Base-by-base conservation (phyloP, 306 rosid genomes). In the Acacia confusa region DNA sequence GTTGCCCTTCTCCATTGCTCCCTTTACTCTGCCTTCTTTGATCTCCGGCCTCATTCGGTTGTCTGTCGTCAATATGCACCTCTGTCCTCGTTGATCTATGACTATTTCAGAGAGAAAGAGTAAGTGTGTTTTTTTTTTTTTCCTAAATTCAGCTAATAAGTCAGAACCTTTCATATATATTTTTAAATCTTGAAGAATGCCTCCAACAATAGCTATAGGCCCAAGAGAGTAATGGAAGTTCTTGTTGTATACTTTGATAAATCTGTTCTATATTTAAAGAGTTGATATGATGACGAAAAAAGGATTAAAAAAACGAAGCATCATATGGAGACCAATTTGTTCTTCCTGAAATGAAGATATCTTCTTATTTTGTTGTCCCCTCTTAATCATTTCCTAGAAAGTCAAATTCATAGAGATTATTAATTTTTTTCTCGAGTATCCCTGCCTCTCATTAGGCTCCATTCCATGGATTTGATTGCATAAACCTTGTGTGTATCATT, bases 381-480 rank as follows among this genome's bases (percentile, higher is more conserved):
- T 61, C 24, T 81, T 50, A 72, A 47, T 74, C 9, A 64, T 32
- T 34, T 53, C 14, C 8, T 80, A 45, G 64, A 57, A 20, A 79
- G 24, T 61, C 20, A 79, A 22, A 27, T 79, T 70, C 66, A 41
- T 19, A n/a, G 17, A 27, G 71, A 43, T 7, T 34, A 41, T 11
- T 28, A 28, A 25, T 2, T 70, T 36, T 32, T 65, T 32, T 65
- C 32, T 2, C 9, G 13, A 53, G 77, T 55, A 17, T 25, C 75
- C 27, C n/a, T 47, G 30, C 55, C 61, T 52, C 53, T 50, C 52
- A 53, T 9, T 36, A 43, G 58, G 22, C 63, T n/a, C n/a, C 38
- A 48, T 34, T 48, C 20, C 28, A 53, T 68, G 24, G 81, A 52
- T 53, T 38, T 69, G 16, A 55, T 57, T 17, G 32, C 61, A 24